Percentiles rank a stretch among this genome's conserved stretches.
Evolutionary conservation across 345 rosid genomes (phyloP).

Genomic region (Excoecaria cochinchinensis): DNA sequence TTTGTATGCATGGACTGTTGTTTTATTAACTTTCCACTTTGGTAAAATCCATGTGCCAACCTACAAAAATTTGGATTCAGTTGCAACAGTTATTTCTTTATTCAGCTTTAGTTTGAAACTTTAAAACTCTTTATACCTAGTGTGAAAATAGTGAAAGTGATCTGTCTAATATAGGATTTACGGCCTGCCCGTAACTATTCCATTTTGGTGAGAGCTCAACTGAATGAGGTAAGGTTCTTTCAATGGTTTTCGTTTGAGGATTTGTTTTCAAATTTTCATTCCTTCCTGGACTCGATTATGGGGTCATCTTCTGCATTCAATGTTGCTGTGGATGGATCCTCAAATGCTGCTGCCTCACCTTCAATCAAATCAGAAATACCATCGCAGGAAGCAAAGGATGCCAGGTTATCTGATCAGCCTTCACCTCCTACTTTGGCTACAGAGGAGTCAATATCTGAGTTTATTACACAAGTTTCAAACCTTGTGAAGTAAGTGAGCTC

Average conservation of each 20-base stretch:
- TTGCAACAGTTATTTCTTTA: neutral
- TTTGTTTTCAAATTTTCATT: slow-evolving; percentile 33
- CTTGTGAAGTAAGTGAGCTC: slow-evolving; percentile 65
- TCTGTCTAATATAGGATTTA: slow-evolving; percentile 30
- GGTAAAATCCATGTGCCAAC: neutral
- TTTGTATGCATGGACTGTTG: neutral
- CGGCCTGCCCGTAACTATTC: slow-evolving; percentile 39
- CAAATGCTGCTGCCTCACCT: slow-evolving; percentile 50
- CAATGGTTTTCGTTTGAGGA: slow-evolving; percentile 36
- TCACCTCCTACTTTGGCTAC: slow-evolving; percentile 48
- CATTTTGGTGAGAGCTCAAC: slow-evolving; percentile 56
- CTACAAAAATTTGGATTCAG: neutral
- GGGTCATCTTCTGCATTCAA: slow-evolving; percentile 56
- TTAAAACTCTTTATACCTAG: neutral
- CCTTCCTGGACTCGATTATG: slow-evolving; percentile 46
- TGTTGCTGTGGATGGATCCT: slow-evolving; percentile 54
- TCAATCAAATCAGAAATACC: slow-evolving; percentile 34
- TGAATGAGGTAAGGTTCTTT: slow-evolving; percentile 56
- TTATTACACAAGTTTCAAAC: slow-evolving; percentile 70
- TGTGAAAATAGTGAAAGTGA: slow-evolving; percentile 10
- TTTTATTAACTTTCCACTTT: no score
- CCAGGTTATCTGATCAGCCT: slow-evolving; percentile 34
- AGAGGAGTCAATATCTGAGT: slow-evolving; percentile 68
- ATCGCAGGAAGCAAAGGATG: slow-evolving; percentile 42
- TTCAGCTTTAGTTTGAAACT: neutral